phyloP scores from a whole-genome alignment of 208 protist species.

The Blastocrithidia nonstop region DNA sequence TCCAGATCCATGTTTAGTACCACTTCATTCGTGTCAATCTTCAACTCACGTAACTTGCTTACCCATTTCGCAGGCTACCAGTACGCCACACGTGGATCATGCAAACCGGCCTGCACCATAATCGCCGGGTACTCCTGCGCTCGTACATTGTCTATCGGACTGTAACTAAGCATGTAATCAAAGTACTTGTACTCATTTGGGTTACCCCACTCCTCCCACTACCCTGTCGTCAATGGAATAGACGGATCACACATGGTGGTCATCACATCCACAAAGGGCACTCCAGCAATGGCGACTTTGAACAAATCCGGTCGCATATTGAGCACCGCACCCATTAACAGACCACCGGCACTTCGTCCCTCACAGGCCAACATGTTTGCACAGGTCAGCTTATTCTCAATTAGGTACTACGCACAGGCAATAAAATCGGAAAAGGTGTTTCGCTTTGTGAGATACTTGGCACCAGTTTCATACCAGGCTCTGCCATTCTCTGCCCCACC shows the following conservation, averaged over 20 bases:
- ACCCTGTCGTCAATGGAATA: slow-evolving; percentile 82
- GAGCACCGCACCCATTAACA: slow-evolving; percentile 85
- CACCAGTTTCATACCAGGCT: slow-evolving; percentile 80
- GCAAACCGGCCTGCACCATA: slow-evolving; percentile 68
- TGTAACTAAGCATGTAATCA: slow-evolving; percentile 92
- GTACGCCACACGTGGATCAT: slow-evolving; percentile 84
- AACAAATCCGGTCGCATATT: slow-evolving; percentile 88
- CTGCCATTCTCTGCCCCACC: slow-evolving; percentile 88
- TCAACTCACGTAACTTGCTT: slow-evolving; percentile 60
- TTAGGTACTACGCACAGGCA: slow-evolving; percentile 73
- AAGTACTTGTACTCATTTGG: slow-evolving; percentile 87
- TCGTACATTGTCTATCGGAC: slow-evolving; percentile 84
- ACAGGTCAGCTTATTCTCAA: slow-evolving; percentile 43
- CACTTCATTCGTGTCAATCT: slow-evolving; percentile 69
- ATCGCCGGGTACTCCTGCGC: slow-evolving; percentile 75
- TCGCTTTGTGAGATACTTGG: slow-evolving; percentile 87
- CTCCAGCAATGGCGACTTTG: slow-evolving; percentile 60
- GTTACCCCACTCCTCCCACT: slow-evolving; percentile 93
- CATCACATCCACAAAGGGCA: slow-evolving; percentile 91
- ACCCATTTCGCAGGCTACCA: slow-evolving; percentile 88
- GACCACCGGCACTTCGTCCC: slow-evolving; percentile 84
- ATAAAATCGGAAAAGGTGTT: slow-evolving; percentile 91
- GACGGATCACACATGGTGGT: slow-evolving; percentile 87
- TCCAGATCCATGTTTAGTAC: slow-evolving; percentile 84
- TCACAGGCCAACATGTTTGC: slow-evolving; percentile 67